Evolutionary conservation across 2,329 filamentous ascomycete species (phyloP), one percentile per base, ranked within the genome.

Genomic region (Neocatenulostroma microsporum): DNA sequence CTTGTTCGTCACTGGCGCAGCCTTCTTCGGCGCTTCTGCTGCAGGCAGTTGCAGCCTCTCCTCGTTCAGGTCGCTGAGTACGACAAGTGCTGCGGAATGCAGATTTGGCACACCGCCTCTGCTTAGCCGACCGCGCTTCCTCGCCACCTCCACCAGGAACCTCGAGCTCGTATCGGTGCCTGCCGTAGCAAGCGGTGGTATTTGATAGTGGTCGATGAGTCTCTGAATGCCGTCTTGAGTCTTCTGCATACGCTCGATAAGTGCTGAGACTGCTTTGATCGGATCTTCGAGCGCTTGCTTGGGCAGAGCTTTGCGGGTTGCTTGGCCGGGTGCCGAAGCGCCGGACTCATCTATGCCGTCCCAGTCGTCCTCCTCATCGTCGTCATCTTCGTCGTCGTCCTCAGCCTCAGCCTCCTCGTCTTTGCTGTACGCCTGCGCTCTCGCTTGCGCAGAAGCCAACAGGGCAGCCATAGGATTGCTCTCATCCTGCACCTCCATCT

Each of bases 1-100:
- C 48, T 86, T 77, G n/a, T 86, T 77, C 13, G 54, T 59, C 45
- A 31, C 54, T 41, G 28, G 56, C 30, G 42, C 54, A 20, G 57
- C 54, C 30, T 58, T 37, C 21, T 56, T 39, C 47, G 48, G 3
- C 4, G 7, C 21, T 27, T 35, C 45, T 35, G 19, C 56, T 44
- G 29, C 62, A 60, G 28, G 60, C 53, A 45, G 47, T 38, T 29
- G 6, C 56, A 98, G 93, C 35, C 91, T 78, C 18, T 88, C 89
- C 59, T 96, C 89, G 50, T 91, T 77, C 85, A 91, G 94, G 67
- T 98, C 91, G n/a, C 80, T 91, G 40, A 98, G 78, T 38, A 98
- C 88, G 1, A 85, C 82, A 74, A 91, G 89, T 45, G 89, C 91
- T 6, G 91, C 89, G 36, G 83, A 80, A 49, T 78, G 72, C 41